phyloP scores from a whole-genome alignment of 371 early-diverging fungal genomes.

The Apophysomyces ossiformis region DNA sequence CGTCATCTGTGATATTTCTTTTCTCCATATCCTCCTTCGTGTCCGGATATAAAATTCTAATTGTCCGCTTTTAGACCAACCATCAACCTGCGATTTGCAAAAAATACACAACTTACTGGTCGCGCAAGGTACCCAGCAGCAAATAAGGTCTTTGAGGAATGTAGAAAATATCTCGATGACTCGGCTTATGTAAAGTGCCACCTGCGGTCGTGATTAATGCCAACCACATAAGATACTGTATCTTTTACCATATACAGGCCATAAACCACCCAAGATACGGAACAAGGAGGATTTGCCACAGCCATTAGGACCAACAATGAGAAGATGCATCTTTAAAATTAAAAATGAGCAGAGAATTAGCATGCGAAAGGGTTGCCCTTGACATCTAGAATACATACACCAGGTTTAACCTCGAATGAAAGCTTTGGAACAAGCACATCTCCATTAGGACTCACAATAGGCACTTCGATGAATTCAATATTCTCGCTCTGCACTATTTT shows the following conservation, averaged over 20 bases:
- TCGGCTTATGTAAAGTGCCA: slow-evolving; percentile 85
- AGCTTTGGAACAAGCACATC: slow-evolving; percentile 91
- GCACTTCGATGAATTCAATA: slow-evolving; percentile 91
- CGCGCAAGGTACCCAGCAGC: slow-evolving; percentile 91
- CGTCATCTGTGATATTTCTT: slow-evolving; percentile 65
- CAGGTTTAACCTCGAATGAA: slow-evolving; percentile 87
- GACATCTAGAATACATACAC: slow-evolving; percentile 42
- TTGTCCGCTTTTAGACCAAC: not conserved
- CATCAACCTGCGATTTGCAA: not conserved
- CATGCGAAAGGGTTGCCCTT: not conserved
- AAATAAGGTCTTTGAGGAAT: slow-evolving; percentile 97
- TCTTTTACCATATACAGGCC: slow-evolving; percentile 81
- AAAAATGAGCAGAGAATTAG: not conserved
- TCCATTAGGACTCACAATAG: slow-evolving; percentile 95
- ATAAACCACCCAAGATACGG: slow-evolving; percentile 95
- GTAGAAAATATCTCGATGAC: slow-evolving; percentile 89
- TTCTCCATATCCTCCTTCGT: slow-evolving; percentile 70
- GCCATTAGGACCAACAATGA: slow-evolving; percentile 97
- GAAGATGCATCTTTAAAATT: slow-evolving; percentile 70
- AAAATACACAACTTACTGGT: slow-evolving; percentile 65
- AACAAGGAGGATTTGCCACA: slow-evolving; percentile 94
- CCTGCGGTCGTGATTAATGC: slow-evolving; percentile 30
- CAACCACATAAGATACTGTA: not conserved
- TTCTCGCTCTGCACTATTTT: slow-evolving; percentile 67
- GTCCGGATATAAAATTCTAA: slow-evolving; percentile 85